A percentile compares a stretch with the other conserved stretches of the same genome.
Conservation (phyloP, 495 filamentous ascomycete species). For the Articulospora tetracladia region DNA sequence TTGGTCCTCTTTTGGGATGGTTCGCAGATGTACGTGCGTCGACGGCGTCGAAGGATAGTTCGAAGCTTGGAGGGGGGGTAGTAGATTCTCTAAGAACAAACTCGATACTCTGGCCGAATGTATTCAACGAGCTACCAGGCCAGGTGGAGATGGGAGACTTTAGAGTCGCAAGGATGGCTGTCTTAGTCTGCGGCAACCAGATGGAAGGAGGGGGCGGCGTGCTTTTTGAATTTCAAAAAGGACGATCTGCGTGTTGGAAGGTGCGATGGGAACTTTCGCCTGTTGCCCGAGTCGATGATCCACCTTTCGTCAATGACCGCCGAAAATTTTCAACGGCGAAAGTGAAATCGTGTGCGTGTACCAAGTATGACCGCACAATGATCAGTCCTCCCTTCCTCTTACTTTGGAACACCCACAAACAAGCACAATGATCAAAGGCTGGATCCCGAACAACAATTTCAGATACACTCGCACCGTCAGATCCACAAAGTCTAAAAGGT, state of each 20-base stretch:
- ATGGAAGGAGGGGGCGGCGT: constrained; percentile 1
- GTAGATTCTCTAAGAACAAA: not conserved
- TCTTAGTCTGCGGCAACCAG: constrained; percentile 22
- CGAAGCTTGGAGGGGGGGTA: constrained; percentile 7
- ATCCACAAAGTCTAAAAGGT: constrained; percentile 6
- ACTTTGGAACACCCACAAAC: not conserved
- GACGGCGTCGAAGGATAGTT: constrained; percentile 2
- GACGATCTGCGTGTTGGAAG: not conserved
- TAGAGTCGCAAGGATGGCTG: constrained; percentile 20
- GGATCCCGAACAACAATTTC: not conserved
- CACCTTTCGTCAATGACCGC: not conserved
- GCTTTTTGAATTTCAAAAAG: not conserved
- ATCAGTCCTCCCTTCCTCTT: not conserved
- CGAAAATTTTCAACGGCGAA: not conserved
- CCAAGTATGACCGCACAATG: not conserved
- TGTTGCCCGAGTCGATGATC: not conserved
- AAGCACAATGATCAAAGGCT: not conserved
- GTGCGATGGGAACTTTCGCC: not conserved
- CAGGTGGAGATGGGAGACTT: not conserved
- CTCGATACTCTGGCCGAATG: not conserved
- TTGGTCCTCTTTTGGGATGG: not conserved
- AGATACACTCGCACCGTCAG: not conserved
- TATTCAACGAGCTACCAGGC: constrained; percentile 13
- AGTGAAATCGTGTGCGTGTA: not conserved
- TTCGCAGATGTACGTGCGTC: constrained; percentile 5